Evolutionary conservation across 768 basidiomycete genomes (phyloP), one percentile per base, ranked within the genome.

Genomic region (Pleurotus ostreatus): DNA sequence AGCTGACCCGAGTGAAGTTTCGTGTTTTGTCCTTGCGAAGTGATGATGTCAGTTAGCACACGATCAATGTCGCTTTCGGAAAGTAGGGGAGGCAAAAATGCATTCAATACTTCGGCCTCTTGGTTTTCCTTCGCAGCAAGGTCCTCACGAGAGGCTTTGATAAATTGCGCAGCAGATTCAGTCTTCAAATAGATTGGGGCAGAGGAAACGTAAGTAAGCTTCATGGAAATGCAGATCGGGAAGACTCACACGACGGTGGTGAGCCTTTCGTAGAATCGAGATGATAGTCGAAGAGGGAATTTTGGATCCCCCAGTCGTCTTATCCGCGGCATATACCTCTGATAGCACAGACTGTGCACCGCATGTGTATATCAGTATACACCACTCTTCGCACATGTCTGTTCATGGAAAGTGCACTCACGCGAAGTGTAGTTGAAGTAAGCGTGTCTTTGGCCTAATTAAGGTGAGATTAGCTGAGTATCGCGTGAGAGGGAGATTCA

Each of bases 251-350:
- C 87, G 79, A 56, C 81, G 79, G 56, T 72, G 63, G 49, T 74
- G 70, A 13, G 83, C 83, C 70, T 82, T 88, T 18, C 82, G 79
- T 44, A 89, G 56, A 58, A 89, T 77, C 43, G 68, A 63, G 23
- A 80, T 67, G 41, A 87, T 76, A 37, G 71, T 69, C 4, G 84
- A 73, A 4, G 80, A 71, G n/a, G 77, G 60, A 9, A 84, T 61
- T 25, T 73, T 71, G 13, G 65, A 63, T 43, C 73, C 71, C 23
- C 71, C 65, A 23, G 77, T 67, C 5, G 67, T 65, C 68, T 90
- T 90, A 69, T 89, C 88, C 37, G 82, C 77, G 7, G 80, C 76
- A 60, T 89, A 82, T 2, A 90, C 76, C 56, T 90, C 88, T 8
- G 88, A 76, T 15, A 90, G 74, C 30, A 88, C 77, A 22, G 85